Evolutionary conservation across 78 protist genomes (phyloP), one percentile per base, ranked within the genome.

Genomic region (Thecamonas trahens): DNA sequence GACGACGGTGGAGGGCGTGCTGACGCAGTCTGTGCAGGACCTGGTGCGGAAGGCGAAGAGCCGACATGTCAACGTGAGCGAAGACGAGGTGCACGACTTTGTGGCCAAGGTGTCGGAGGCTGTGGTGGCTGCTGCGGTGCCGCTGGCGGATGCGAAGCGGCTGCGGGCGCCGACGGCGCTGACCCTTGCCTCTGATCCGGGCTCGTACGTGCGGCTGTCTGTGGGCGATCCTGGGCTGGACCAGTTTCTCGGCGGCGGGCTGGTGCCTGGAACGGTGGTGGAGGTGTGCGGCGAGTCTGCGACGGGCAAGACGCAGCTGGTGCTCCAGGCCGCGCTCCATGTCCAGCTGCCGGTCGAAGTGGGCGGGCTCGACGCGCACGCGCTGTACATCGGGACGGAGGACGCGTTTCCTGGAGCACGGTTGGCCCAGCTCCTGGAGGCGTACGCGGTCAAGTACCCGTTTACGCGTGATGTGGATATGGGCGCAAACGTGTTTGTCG

Each of bases 291-390:
- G 80, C 31, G 80, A 53, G 4, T 58, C 74, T 8, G 50, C 55
- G 11, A 11, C 61, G 26, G 80, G 80, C 49, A 74, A 74, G 74
- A 66, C 74, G 32, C 80, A 74, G 67, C 42, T 68, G 17, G 24
- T 9, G 20, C 55, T 74, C 34, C 79, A 74, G 44, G 26, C 44
- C 32, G 39, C 40, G 17, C 72, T 74, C 18, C 2, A 42, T 2
- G 47, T 39, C 32, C 80, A 74, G 60, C 80, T 66, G 22, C 80
- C 80, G 18, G n/a, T 0, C 8, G 26, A 2, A 3, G 6, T 9
- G 0, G 80, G 80, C 53, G 80, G 80, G 0, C 71, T 74, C 17
- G 66, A 42, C 34, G 80, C 72, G 34, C 39, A 54, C 22, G 75
- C 75, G 11, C 34, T 59, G 4, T 47, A n/a, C 39, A 0, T 70